phyloP scores from a whole-genome alignment of 2,329 filamentous ascomycete genomes.

The Cladorrhinum sp. region DNA sequence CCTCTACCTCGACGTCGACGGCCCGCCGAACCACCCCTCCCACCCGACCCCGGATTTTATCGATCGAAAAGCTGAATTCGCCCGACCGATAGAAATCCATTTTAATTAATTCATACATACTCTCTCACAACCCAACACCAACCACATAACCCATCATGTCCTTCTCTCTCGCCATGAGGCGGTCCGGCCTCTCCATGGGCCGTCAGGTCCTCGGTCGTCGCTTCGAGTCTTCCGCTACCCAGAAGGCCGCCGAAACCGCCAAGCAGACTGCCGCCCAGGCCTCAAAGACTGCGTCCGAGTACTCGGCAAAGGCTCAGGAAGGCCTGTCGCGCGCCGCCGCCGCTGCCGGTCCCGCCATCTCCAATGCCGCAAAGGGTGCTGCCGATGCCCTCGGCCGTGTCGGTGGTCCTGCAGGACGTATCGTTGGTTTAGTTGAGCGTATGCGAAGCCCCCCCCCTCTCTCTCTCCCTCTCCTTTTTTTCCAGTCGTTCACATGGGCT shows the following conservation, averaged over 20 bases:
- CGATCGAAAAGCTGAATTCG: neutral
- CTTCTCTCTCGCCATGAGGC: constrained; percentile 35
- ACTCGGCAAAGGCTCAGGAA: constrained; percentile 67
- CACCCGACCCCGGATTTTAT: neutral
- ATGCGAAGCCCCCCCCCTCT: constrained; percentile 39
- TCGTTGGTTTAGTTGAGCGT: constrained; percentile 84
- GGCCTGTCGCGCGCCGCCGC: constrained; percentile 79
- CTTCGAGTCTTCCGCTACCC: constrained; percentile 57
- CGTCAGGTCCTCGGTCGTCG: constrained; percentile 43
- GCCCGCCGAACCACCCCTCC: neutral
- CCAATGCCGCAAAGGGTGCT: constrained; percentile 67
- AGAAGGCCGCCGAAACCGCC: constrained; percentile 39
- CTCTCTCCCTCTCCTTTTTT: no score
- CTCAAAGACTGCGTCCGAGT: constrained; percentile 42
- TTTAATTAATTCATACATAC: constrained; percentile 1
- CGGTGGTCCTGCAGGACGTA: constrained; percentile 77
- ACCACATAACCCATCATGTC: constrained; percentile 22
- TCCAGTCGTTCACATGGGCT: no score
- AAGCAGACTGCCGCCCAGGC: constrained; percentile 44
- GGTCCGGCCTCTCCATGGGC: constrained; percentile 44
- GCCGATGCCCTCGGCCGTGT: constrained; percentile 67
- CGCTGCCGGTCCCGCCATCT: constrained; percentile 74
- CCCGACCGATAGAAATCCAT: neutral
- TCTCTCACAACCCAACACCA: neutral
- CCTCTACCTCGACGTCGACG: neutral